Percentiles rank a stretch among this genome's conserved stretches.
Conservation (phyloP, 78 protist genomes). For the Chrysochromulina parva region DNA sequence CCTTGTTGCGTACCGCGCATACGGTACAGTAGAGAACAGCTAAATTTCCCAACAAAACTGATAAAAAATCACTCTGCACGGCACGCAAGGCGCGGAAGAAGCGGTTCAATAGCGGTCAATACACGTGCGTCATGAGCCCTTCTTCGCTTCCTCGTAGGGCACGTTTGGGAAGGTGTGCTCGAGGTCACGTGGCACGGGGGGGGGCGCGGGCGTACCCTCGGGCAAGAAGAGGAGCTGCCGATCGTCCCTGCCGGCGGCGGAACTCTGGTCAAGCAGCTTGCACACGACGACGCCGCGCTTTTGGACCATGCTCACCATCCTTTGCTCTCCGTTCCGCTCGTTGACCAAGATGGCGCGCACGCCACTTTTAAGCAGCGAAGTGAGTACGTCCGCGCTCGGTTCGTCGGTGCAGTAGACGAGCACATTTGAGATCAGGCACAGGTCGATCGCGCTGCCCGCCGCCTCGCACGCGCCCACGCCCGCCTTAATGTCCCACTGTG, state of each 20-base stretch:
- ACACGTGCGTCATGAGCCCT: not conserved
- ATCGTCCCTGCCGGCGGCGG: not conserved
- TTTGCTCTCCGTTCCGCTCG: not conserved
- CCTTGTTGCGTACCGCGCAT: too few relatives aligned
- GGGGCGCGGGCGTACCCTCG: not conserved
- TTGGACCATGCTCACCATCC: not conserved
- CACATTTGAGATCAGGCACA: not conserved
- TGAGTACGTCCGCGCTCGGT: not conserved
- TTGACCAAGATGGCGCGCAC: not conserved
- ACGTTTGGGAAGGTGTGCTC: not conserved
- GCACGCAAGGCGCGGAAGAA: too few relatives aligned
- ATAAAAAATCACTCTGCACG: too few relatives aligned
- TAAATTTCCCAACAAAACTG: too few relatives aligned
- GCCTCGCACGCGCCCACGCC: not conserved
- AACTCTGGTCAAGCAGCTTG: not conserved
- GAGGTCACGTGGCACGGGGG: not conserved
- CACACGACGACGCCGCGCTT: not conserved
- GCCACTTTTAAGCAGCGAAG: not conserved
- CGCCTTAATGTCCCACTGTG: not conserved
- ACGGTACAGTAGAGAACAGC: too few relatives aligned
- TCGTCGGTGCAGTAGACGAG: not conserved
- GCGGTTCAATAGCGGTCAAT: too few relatives aligned
- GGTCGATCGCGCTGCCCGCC: not conserved
- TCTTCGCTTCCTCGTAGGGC: not conserved
- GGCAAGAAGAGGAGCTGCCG: not conserved